Base-by-base conservation (phyloP, 768 basidiomycete species). In the Sporobolomyces phaffii region DNA sequence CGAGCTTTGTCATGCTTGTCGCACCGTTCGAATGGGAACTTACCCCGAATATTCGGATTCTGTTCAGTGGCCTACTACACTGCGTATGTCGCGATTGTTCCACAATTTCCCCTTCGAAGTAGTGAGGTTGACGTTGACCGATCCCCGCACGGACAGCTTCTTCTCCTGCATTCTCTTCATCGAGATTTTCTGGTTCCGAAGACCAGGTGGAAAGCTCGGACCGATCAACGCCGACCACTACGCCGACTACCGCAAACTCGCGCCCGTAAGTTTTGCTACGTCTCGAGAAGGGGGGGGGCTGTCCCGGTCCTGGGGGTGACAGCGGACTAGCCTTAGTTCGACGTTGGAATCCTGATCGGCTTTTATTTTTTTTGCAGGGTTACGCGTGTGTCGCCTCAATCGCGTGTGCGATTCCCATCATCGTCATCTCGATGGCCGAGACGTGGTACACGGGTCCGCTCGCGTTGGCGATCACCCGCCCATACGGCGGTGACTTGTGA, bases 151-250 rank as follows among this genome's bases (percentile, higher is more conserved):
- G 6, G 9, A 33, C 53, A 56, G 54, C 5, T 56, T 63, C 50
- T 50, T 69, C 51, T 50, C 62, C 1, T n/a, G 36, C 6, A 52
- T 60, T 45, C 20, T 65, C 26, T 53, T 53, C 41, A 18, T 53
- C 10, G 70, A 64, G 38, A 18, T 58, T n/a, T 50, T 65, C 60
- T 62, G 43, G 41, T 71, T 67, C 65, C 41, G 70, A 34, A 34
- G 62, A 33, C 24, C 45, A 15, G 33, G 50, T 38, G 50, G 66
- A 15, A 36, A 58, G 13, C 38, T 65, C 63, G 68, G 58, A 10
- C 45, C 59, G 24, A 64, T 64, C 44, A 63, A 72, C 73, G 44
- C 67, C 60, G 56, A 71, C 69, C 52, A 70, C 65, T 66, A 52
- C 11, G 53, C 60, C 31, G 57, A 65, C 51, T 63, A 43, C 57